These are phyloP conservation scores for Pleurotus tuber-regium DNA, from an alignment of 768 basidiomycete species.

Conservation along the genomic window DNA sequence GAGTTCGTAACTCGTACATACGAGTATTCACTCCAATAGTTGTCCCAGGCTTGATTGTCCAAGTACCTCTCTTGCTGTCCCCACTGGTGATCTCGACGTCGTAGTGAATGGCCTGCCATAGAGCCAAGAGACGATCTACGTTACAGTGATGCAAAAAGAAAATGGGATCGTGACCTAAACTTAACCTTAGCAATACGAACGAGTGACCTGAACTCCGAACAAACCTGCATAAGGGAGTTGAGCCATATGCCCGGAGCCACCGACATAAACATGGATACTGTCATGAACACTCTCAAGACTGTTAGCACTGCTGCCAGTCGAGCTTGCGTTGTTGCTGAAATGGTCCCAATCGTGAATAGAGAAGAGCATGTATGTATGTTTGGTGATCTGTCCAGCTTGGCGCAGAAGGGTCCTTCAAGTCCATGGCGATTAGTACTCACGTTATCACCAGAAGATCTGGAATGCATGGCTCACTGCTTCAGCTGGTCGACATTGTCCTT, in stretches of 20 bases:
- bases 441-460: neutral
- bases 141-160: slow-evolving; percentile 55
- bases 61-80: slow-evolving; percentile 27
- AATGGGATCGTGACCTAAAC: slow-evolving; percentile 46
- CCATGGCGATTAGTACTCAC: neutral
- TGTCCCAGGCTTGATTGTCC: slow-evolving; percentile 26
- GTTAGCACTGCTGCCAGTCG: slow-evolving; percentile 37
- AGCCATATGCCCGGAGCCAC: slow-evolving; percentile 42
- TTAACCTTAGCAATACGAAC: neutral
- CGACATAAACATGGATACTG: slow-evolving; percentile 39
- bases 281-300: slow-evolving; percentile 53
- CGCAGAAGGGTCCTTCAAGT: slow-evolving; percentile 19
- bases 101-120: slow-evolving; percentile 48
- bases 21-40: slow-evolving; percentile 26
- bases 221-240: slow-evolving; percentile 38
- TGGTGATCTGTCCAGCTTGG: slow-evolving; percentile 24
- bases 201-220: slow-evolving; percentile 5
- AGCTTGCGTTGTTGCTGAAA: slow-evolving; percentile 46
- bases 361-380: slow-evolving; percentile 35
- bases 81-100: slow-evolving; percentile 35
- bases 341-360: slow-evolving; percentile 36
- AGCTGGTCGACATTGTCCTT: slow-evolving; percentile 29
- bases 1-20: no score
- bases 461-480: slow-evolving; percentile 22
- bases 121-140: slow-evolving; percentile 49